Conservation (phyloP, 1,139 yeast species). For the Zygosaccharomyces sapae region DNA sequence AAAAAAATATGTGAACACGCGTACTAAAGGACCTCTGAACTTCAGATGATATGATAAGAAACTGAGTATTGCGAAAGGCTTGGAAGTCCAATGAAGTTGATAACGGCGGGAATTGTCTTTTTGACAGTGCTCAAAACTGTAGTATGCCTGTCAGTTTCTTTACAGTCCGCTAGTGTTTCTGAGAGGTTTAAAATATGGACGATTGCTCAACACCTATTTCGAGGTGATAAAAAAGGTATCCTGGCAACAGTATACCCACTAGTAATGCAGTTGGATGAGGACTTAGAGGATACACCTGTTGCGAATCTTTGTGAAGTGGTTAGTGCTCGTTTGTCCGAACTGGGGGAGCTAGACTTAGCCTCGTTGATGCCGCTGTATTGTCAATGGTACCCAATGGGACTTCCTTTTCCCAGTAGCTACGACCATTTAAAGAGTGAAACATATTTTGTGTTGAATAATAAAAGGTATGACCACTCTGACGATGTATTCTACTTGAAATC, state of each 20-base stretch:
- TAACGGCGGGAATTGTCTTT: background rate
- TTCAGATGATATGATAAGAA: background rate
- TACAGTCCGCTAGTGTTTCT: slow-evolving; percentile 5
- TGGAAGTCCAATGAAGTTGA: background rate
- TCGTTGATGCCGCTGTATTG: slow-evolving; percentile 16
- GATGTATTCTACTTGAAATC: slow-evolving; percentile 34
- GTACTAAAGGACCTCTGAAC: background rate
- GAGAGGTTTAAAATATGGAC: slow-evolving; percentile 17
- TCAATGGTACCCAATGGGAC: slow-evolving; percentile 26
- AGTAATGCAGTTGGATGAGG: slow-evolving; percentile 17
- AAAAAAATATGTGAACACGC: background rate
- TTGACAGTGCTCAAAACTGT: background rate
- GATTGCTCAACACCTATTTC: slow-evolving; percentile 11
- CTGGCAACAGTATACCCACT: slow-evolving; percentile 19
- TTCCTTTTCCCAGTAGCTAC: slow-evolving; percentile 10
- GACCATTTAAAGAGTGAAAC: slow-evolving; percentile 11
- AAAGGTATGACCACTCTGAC: slow-evolving; percentile 25
- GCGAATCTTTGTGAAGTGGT: background rate
- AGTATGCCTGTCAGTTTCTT: background rate
- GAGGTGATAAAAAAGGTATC: slow-evolving; percentile 7
- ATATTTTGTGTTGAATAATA: slow-evolving; percentile 27
- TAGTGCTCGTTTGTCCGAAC: background rate
- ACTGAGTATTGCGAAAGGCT: background rate
- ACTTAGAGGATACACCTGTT: slow-evolving; percentile 4
- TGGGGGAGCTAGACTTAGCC: slow-evolving; percentile 11